Evolutionary conservation across 192 early-diverging fungal species (phyloP).

Genomic region (Backusella mclennaniae): DNA sequence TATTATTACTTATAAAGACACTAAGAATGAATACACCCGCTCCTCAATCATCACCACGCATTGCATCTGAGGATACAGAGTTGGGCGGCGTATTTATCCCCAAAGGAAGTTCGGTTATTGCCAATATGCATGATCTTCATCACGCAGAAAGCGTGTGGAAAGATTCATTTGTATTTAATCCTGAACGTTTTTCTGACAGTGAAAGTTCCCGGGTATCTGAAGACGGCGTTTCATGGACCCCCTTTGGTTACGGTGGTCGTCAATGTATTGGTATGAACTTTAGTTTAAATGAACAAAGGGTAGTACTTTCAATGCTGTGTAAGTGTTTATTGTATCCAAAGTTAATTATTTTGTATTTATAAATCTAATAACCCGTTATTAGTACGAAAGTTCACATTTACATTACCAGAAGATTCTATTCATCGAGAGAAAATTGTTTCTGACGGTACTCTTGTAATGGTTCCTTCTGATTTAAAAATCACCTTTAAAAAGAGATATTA

Average conservation of each 20-base stretch:
- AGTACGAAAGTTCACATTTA: conserved; percentile 25
- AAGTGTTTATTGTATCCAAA: conserved; percentile 48
- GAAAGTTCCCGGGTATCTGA: conserved; percentile 42
- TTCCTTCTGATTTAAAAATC: not conserved
- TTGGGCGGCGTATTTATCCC: conserved; percentile 21
- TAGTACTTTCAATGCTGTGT: conserved; percentile 52
- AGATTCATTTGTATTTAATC: conserved; percentile 44
- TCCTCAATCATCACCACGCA: conserved; percentile 27
- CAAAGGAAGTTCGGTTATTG: conserved; percentile 17
- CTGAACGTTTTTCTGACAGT: conserved; percentile 50
- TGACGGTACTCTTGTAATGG: not conserved
- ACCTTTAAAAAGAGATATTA: conserved; percentile 23
- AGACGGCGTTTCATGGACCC: conserved; percentile 34
- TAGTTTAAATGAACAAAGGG: conserved; percentile 53
- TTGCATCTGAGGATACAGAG: conserved; percentile 19
- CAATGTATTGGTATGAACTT: conserved; percentile 68
- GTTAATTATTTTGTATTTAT: conserved; percentile 17
- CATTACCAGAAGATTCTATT: conserved; percentile 16
- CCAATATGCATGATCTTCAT: conserved; percentile 16
- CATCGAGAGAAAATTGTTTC: not conserved
- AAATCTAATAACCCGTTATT: not conserved
- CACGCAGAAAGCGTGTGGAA: conserved; percentile 31
- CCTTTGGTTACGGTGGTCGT: conserved; percentile 61
- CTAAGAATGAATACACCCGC: conserved; percentile 42
- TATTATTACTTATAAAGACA: conserved; percentile 17